phyloP scores from a whole-genome alignment of 176 grass and related monocot species.

The bread wheat (Triticum aestivum) region IWGSC_CS_RefSeq_v2.1 NC_057802.1:3116302-3116801 shows the following conservation, averaged over 20 bases:
- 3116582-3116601: conserved; percentile 19
- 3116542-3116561: not conserved
- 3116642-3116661: not conserved
- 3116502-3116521: conserved; percentile 7
- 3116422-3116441: no score
- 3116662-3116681: not conserved
- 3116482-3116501: conserved; percentile 44
- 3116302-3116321: not conserved
- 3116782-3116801: no score
- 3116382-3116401: not conserved
- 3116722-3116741: not conserved
- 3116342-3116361: conserved; percentile 45
- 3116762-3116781: not conserved
- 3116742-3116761: no score
- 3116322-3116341: conserved; percentile 16
- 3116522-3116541: not conserved
- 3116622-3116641: not conserved
- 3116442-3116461: not conserved
- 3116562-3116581: no score
- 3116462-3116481: not conserved
- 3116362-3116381: no score
- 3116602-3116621: no score
- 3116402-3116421: conserved; percentile 30
- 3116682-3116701: no score
- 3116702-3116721: not conserved